phyloP scores from a whole-genome alignment of 2,329 filamentous ascomycete genomes.

The Monosporascus sp. region DNA sequence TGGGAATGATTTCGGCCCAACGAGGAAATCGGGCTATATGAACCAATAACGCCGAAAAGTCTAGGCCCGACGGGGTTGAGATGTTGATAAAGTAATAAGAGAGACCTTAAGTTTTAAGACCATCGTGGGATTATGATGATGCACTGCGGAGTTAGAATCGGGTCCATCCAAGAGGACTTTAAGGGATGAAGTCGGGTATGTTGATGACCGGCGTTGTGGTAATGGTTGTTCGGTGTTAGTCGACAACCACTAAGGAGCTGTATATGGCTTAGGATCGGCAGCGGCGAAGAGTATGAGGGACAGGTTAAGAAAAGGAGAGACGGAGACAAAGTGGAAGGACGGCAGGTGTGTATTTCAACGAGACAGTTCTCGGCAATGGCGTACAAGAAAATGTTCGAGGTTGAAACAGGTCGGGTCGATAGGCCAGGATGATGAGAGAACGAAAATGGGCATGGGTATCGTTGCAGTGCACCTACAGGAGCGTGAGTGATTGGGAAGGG shows the following conservation, averaged over 20 bases:
- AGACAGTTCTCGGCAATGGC: conserved; percentile 14
- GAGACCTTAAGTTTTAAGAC: neutral
- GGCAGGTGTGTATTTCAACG: conserved; percentile 17
- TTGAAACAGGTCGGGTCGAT: conserved; percentile 18
- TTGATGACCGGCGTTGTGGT: neutral
- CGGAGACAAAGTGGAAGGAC: neutral
- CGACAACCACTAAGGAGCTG: neutral
- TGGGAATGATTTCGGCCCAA: conserved; percentile 13
- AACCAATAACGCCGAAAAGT: neutral
- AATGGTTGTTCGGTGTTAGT: neutral
- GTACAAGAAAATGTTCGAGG: conserved; percentile 13
- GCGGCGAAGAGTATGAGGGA: neutral
- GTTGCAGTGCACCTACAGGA: neutral
- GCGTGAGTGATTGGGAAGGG: neutral
- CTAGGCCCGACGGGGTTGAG: neutral
- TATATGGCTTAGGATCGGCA: no score
- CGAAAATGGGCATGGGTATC: neutral
- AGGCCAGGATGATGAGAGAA: neutral
- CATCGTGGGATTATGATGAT: neutral
- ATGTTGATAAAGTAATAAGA: neutral
- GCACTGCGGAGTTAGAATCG: neutral
- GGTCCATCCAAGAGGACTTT: neutral
- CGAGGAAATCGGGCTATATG: neutral
- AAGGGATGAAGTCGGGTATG: neutral
- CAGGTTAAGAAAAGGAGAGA: neutral